Percentiles rank a stretch among this genome's conserved stretches.
phyloP scores from a whole-genome alignment of 129 eudicot species.

The Mikania micrantha region DNA sequence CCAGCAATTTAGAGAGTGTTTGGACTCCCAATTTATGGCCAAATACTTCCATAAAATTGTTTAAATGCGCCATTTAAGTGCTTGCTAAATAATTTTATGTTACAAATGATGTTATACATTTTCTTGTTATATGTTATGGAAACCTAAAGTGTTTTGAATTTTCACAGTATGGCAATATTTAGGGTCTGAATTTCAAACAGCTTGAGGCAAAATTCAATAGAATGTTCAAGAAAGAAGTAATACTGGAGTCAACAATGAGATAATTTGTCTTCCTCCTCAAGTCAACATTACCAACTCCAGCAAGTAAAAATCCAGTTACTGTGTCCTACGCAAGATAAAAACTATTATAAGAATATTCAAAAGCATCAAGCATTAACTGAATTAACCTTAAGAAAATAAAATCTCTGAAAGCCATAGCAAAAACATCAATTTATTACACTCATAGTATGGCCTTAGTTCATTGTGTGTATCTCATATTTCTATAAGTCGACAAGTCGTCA shows the following conservation, averaged over 20 bases:
- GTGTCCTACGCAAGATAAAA: constrained; percentile 63
- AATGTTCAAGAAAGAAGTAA: constrained; percentile 8
- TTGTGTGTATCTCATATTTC: background rate
- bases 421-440: background rate
- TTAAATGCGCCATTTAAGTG: background rate
- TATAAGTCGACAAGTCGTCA: background rate
- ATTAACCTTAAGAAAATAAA: background rate
- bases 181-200: background rate
- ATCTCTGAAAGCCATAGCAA: background rate
- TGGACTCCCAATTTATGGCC: background rate
- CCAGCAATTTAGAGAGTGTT: background rate
- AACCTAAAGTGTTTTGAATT: background rate
- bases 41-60: background rate
- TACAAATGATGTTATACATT: background rate
- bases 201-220: background rate
- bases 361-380: background rate
- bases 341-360: background rate
- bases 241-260: constrained; percentile 95
- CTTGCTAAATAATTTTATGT: background rate
- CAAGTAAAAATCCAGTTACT: constrained; percentile 80
- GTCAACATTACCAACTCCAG: constrained; percentile 99
- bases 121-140: background rate
- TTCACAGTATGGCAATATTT: background rate
- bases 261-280: constrained; percentile 95
- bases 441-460: background rate